Conservation (phyloP, 2,329 filamentous ascomycete species). For the Magnaporthales sp. region DNA sequence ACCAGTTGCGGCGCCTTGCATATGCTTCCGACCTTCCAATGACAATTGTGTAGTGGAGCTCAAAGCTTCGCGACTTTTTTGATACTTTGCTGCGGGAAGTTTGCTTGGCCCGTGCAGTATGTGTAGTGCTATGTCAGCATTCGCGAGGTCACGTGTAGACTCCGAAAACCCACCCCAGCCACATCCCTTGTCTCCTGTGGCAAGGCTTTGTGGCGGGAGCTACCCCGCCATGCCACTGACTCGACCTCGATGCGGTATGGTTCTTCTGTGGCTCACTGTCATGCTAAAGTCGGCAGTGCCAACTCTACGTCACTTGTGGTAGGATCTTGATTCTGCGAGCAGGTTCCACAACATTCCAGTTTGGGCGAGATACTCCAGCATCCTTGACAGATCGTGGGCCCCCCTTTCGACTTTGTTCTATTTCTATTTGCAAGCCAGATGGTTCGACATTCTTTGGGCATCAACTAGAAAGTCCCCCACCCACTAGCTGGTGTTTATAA, state of each 20-base stretch:
- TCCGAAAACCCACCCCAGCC: not conserved
- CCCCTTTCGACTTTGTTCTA: not conserved
- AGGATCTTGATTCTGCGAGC: not conserved
- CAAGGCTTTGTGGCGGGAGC: not conserved
- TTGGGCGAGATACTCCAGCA: not conserved
- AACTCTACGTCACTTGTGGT: not conserved
- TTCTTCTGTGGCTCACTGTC: not conserved
- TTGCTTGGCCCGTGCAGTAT: not conserved
- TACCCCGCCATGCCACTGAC: not conserved
- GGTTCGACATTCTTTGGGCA: constrained; percentile 2
- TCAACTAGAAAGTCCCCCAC: not conserved
- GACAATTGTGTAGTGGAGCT: not conserved
- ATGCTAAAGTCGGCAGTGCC: not conserved
- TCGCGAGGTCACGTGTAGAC: not conserved
- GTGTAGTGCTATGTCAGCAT: not conserved
- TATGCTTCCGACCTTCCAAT: not conserved
- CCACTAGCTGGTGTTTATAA: constrained; percentile 2
- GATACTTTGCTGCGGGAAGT: not conserved
- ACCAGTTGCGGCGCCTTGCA: not conserved
- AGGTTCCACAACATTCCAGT: not conserved
- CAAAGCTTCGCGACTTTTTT: not conserved
- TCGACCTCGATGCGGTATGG: not conserved
- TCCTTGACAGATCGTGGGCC: not conserved
- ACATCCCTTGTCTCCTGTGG: not conserved
- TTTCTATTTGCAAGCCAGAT: not conserved